These are phyloP conservation scores for Cryphonectria parasitica DNA, from an alignment of 2,329 filamentous ascomycete genomes.

Conservation along the genomic window DNA sequence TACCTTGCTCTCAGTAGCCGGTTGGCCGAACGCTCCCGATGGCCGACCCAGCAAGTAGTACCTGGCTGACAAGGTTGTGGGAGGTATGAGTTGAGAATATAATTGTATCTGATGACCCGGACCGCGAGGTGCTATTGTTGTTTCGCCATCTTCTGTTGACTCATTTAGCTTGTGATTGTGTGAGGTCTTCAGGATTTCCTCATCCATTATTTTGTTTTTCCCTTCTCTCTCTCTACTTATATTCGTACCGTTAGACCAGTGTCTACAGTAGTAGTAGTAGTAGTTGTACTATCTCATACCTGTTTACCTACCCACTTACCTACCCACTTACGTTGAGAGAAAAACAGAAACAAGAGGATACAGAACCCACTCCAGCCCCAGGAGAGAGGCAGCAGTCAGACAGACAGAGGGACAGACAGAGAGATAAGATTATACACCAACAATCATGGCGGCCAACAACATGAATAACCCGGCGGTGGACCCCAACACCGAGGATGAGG, in stretches of 20 bases:
- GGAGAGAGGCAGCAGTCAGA: not conserved
- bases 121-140: conserved; percentile 3
- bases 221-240: not conserved
- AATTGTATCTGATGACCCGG: conserved; percentile 21
- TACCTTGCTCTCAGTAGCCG: conserved; percentile 33
- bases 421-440: conserved; percentile 21
- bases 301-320: not conserved
- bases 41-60: not conserved
- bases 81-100: not conserved
- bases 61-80: not conserved
- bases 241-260: not conserved
- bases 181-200: not conserved
- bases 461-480: conserved; percentile 63
- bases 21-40: conserved; percentile 41
- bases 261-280: not conserved
- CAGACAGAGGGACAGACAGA: not conserved
- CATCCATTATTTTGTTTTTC: not conserved
- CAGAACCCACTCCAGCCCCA: not conserved
- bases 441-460: conserved; percentile 63
- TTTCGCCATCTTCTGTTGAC: not conserved
- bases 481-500: conserved; percentile 62
- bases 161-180: not conserved
- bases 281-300: not conserved
- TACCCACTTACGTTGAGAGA: not conserved
- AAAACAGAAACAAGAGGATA: not conserved